Percentiles rank a stretch among this genome's conserved stretches.
phyloP scores from a whole-genome alignment of 2,329 filamentous ascomycete species.

The Talaromyces sp. region DNA sequence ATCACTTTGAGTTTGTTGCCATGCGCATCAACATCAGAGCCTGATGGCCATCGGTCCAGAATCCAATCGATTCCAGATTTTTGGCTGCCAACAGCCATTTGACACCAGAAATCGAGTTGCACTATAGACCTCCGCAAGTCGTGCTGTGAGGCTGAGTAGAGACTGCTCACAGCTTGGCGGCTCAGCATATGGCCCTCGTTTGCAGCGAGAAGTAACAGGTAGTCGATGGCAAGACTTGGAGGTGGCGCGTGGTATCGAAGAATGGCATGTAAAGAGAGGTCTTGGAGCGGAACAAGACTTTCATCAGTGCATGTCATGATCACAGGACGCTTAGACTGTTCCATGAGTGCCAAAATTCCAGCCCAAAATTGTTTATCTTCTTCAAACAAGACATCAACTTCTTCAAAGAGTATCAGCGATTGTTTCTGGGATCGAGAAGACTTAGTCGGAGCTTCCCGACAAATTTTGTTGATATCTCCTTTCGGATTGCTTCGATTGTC shows the following conservation, averaged over 20 bases:
- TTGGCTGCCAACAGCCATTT: conserved; percentile 87
- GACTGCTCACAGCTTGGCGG: conserved; percentile 61
- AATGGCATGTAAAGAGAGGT: conserved; percentile 77
- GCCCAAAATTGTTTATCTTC: conserved; percentile 95
- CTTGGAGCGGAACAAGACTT: conserved; percentile 69
- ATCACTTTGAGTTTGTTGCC: conserved; percentile 71
- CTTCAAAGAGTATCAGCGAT: conserved; percentile 88
- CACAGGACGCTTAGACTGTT: conserved; percentile 84
- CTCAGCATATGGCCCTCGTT: conserved; percentile 81
- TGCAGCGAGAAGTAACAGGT: conserved; percentile 76
- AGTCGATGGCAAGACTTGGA: conserved; percentile 67
- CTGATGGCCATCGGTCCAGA: conserved; percentile 70
- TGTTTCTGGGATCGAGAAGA: conserved; percentile 66
- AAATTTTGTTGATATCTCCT: conserved; percentile 8
- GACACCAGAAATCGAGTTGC: conserved; percentile 94
- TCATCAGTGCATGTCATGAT: conserved; percentile 96
- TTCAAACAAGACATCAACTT: conserved; percentile 89
- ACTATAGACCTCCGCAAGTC: conserved; percentile 79
- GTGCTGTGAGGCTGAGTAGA: conserved; percentile 66
- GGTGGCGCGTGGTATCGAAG: conserved; percentile 71
- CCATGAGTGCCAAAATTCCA: conserved; percentile 72
- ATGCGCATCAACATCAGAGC: conserved; percentile 64
- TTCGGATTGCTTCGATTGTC: conserved; percentile 6
- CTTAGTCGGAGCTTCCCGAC: conserved; percentile 32
- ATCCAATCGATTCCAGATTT: conserved; percentile 90